Evolutionary conservation across 768 basidiomycete species (phyloP).

Genomic region (Gloeopeniophorella convolvens): DNA sequence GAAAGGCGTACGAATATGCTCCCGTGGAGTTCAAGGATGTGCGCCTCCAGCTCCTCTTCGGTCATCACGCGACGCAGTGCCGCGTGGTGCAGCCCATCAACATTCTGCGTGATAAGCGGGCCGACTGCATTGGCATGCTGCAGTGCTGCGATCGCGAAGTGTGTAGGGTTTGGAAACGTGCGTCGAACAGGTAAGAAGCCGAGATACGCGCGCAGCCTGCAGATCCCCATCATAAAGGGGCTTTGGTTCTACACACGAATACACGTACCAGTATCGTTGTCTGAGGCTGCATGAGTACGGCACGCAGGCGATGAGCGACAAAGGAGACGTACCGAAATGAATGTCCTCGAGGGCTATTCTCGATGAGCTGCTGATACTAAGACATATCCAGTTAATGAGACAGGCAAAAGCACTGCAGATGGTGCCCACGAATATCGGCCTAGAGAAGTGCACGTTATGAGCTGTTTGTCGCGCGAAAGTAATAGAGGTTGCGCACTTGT

Average conservation of each 20-base stretch:
- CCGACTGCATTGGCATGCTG: constrained; percentile 58
- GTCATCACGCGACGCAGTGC: constrained; percentile 47
- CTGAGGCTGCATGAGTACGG: constrained; percentile 31
- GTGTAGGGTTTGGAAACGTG: constrained; percentile 81
- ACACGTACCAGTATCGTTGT: constrained; percentile 73
- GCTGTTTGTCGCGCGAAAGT: no score
- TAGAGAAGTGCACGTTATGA: background rate
- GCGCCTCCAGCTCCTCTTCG: constrained; percentile 30
- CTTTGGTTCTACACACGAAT: background rate
- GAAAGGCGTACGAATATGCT: constrained; percentile 59
- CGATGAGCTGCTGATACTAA: constrained; percentile 77
- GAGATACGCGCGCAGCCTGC: constrained; percentile 63
- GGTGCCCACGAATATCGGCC: constrained; percentile 23
- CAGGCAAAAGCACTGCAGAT: background rate
- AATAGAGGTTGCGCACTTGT: constrained; percentile 49
- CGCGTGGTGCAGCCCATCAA: constrained; percentile 92
- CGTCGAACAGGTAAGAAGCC: constrained; percentile 87
- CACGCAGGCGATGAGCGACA: background rate
- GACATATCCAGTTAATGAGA: constrained; percentile 10
- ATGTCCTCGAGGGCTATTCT: constrained; percentile 59
- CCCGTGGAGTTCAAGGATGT: constrained; percentile 83
- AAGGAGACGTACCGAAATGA: constrained; percentile 53
- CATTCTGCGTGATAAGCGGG: constrained; percentile 78
- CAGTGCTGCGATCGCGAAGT: constrained; percentile 79
- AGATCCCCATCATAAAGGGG: background rate